Conservation (phyloP, 331 rosid genomes). For the Cydonia oblonga region DNA sequence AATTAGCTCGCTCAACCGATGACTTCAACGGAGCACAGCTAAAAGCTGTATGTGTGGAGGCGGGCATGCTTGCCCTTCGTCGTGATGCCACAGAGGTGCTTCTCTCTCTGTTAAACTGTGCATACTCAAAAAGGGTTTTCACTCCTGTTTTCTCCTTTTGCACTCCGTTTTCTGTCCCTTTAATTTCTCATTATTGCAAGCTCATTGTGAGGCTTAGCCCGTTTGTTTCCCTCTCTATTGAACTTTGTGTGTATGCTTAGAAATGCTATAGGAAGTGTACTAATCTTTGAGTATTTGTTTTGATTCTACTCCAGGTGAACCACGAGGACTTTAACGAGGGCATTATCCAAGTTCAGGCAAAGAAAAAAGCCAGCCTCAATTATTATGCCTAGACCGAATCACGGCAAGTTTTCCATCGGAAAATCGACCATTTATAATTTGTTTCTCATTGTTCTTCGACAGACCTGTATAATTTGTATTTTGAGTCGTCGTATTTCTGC, state of each 20-base stretch:
- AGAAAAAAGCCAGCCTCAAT: slow-evolving; percentile 87
- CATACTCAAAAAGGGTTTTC: neutral
- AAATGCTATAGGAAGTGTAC: neutral
- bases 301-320: slow-evolving; percentile 43
- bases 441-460: neutral
- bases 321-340: slow-evolving; percentile 93
- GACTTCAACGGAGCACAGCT: slow-evolving; percentile 96
- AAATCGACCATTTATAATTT: too few relatives aligned
- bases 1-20: slow-evolving; percentile 90
- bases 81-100: slow-evolving; percentile 96
- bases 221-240: too few relatives aligned
- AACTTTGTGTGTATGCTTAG: neutral
- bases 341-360: slow-evolving; percentile 84
- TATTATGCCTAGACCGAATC: slow-evolving; percentile 48
- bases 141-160: neutral
- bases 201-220: too few relatives aligned
- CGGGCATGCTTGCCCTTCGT: slow-evolving; percentile 97
- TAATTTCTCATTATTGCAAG: too few relatives aligned
- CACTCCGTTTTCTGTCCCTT: neutral
- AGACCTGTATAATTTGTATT: neutral
- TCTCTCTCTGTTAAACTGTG: neutral
- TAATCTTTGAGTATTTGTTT: neutral
- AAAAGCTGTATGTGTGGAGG: slow-evolving; percentile 96
- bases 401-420: too few relatives aligned
- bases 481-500: neutral